These are phyloP conservation scores for Aspergillus pseudonomiae DNA, from an alignment of 2,329 filamentous ascomycete genomes.

Conservation along the genomic window DNA sequence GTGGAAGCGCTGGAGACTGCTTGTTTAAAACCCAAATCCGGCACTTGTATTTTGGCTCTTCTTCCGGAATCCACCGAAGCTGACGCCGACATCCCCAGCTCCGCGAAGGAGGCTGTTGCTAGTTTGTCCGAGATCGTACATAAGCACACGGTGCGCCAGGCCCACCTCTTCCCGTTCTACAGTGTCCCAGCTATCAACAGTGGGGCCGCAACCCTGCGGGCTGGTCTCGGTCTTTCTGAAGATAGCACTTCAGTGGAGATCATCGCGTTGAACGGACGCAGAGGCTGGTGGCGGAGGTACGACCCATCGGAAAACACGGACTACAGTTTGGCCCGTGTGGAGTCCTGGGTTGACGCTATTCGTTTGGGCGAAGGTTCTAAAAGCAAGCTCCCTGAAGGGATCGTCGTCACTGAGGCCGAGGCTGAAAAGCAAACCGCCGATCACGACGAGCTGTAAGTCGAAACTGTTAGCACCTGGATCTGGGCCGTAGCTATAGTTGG, in stretches of 20 bases:
- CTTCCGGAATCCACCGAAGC: constrained; percentile 59
- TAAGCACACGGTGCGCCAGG: constrained; percentile 69
- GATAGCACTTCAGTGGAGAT: constrained; percentile 63
- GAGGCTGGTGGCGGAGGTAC: constrained; percentile 83
- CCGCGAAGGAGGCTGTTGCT: constrained; percentile 57
- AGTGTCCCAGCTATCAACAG: constrained; percentile 67
- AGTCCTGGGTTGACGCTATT: constrained; percentile 89
- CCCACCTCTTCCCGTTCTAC: constrained; percentile 81
- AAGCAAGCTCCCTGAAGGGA: constrained; percentile 68
- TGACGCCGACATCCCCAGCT: constrained; percentile 49
- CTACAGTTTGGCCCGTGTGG: constrained; percentile 60
- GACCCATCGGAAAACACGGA: constrained; percentile 58
- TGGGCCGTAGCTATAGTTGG: not conserved
- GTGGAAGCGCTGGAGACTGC: constrained; percentile 66
- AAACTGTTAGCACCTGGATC: not conserved
- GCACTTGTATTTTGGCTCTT: constrained; percentile 80
- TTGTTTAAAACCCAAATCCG: constrained; percentile 75
- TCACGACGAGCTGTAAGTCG: constrained; percentile 48
- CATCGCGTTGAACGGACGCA: constrained; percentile 80
- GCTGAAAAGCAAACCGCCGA: constrained; percentile 41
- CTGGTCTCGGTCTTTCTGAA: constrained; percentile 62
- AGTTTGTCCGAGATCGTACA: constrained; percentile 73
- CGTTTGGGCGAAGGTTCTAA: constrained; percentile 85
- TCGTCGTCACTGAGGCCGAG: constrained; percentile 51
- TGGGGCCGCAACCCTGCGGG: constrained; percentile 58